Conservation (phyloP, 208 protist species). For the Acanthamoeba lenticulata region DNA sequence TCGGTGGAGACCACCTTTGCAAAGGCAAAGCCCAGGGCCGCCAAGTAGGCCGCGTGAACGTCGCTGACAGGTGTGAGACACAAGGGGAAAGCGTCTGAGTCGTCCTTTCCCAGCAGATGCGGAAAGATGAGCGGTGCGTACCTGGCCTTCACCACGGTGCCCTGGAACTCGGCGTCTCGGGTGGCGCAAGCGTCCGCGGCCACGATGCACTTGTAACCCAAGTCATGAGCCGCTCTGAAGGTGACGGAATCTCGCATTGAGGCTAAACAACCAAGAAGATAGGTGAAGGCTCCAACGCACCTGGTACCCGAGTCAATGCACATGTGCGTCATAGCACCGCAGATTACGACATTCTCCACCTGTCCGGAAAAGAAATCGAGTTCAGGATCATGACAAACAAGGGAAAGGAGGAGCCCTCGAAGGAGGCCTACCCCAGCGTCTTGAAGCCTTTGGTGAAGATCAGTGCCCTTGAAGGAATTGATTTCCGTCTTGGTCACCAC, state of each 20-base stretch:
- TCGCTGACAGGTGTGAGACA: background rate
- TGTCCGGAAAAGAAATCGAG: background rate
- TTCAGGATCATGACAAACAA: background rate
- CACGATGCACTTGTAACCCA: slow-evolving; percentile 56
- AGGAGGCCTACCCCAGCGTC: slow-evolving; percentile 5
- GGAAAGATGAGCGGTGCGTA: background rate
- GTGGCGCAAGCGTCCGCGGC: slow-evolving; percentile 62
- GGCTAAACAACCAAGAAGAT: background rate
- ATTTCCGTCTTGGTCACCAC: slow-evolving; percentile 58
- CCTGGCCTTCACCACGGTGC: slow-evolving; percentile 19
- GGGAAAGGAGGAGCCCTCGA: background rate
- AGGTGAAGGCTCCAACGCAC: background rate
- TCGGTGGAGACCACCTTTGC: slow-evolving; percentile 65
- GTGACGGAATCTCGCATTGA: background rate
- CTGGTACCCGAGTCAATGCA: slow-evolving; percentile 62
- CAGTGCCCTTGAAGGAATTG: slow-evolving; percentile 65
- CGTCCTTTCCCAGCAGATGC: background rate
- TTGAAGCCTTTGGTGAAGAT: slow-evolving; percentile 35
- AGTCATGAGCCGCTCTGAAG: slow-evolving; percentile 4
- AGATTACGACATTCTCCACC: slow-evolving; percentile 64
- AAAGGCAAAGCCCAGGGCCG: slow-evolving; percentile 46
- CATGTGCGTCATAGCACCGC: slow-evolving; percentile 71
- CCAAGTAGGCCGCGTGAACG: slow-evolving; percentile 63
- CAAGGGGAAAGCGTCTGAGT: background rate
- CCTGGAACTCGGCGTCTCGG: slow-evolving; percentile 47